Evolutionary conservation across 306 rosid species (phyloP), one percentile per base, ranked within the genome.

Genomic region (Echinosophora koreensis): DNA sequence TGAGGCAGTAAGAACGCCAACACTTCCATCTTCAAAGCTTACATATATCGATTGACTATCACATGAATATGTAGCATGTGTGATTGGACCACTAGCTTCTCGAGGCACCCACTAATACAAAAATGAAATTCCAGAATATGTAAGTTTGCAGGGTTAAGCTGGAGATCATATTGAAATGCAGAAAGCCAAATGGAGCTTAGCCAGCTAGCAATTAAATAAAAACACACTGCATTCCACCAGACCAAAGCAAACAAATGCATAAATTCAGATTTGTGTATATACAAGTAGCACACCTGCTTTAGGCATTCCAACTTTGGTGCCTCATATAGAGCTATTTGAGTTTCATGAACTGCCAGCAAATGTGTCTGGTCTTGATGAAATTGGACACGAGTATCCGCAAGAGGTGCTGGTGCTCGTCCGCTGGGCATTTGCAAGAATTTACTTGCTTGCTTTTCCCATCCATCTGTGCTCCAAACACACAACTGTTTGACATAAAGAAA

Each of bases 381-480:
- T 77, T 96, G 99, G 75, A 96, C 98, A 14, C 96, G 87, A 46
- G 99, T 96, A 71, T 96, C 98, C 5, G 90, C 94, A 60, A 83
- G 88, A 81, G 97, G 92, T 66, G 92, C 90, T 12, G 81, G 79
- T 28, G 94, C 76, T 56, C 96, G 93, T 60, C 96, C 96, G 74
- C 10, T 81, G 14, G 92, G 97, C 78, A 91, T 79, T 81, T 86
- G 94, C 79, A 96, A 84, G 86, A 85, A 83, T 62, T 89, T 96
- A 77, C 85, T 88, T 38, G 89, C 77, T 83, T 91, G 97, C 88
- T 80, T 91, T 76, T 92, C 99, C 99, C 99, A 96, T 80, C 91
- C 97, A 82, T 96, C 97, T 1, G 93, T 89, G 89, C 84, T 91
- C 99, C 99, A 96, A 80, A 96, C 96, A 60, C 99, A 93, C 76